These are phyloP conservation scores for Coemansia sp. DNA, from an alignment of 192 early-diverging fungal species.

Conservation along the genomic window DNA sequence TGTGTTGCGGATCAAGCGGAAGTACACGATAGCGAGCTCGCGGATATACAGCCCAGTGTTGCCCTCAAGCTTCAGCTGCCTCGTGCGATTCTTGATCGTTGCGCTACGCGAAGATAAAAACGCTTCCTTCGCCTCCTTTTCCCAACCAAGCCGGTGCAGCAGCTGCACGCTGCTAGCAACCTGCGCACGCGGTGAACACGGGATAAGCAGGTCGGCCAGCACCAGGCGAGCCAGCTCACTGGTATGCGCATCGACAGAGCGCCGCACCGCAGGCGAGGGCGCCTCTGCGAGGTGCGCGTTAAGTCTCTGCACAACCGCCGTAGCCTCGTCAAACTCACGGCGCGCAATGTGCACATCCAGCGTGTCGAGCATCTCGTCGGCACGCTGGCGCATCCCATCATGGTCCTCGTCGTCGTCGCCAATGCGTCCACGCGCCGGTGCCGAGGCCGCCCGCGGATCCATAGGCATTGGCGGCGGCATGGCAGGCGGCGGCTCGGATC, in stretches of 20 bases:
- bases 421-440: conserved; percentile 1
- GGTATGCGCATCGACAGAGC: conserved; percentile 27
- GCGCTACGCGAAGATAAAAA: conserved; percentile 75
- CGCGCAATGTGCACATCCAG: conserved; percentile 92
- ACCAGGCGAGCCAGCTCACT: conserved; percentile 54
- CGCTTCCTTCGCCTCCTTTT: conserved; percentile 72
- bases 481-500: conserved; percentile 11
- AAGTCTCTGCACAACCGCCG: conserved; percentile 44
- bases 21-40: conserved; percentile 83
- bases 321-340: conserved; percentile 84
- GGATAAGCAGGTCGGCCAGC: conserved; percentile 71
- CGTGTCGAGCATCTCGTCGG: conserved; percentile 78
- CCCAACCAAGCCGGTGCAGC: conserved; percentile 65
- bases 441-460: conserved; percentile 3
- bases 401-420: conserved; percentile 15
- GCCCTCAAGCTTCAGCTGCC: conserved; percentile 83
- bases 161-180: conserved; percentile 76
- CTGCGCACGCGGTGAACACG: conserved; percentile 74
- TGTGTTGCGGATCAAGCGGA: conserved; percentile 88
- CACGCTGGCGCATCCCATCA: conserved; percentile 8
- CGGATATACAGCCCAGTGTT: conserved; percentile 82
- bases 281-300: conserved; percentile 13
- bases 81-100: conserved; percentile 64
- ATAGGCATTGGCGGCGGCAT: conserved; percentile 17
- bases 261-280: conserved; percentile 24